Evolutionary conservation across 1,139 yeast genomes (phyloP).

Genomic region (Diutina ranongensis): DNA sequence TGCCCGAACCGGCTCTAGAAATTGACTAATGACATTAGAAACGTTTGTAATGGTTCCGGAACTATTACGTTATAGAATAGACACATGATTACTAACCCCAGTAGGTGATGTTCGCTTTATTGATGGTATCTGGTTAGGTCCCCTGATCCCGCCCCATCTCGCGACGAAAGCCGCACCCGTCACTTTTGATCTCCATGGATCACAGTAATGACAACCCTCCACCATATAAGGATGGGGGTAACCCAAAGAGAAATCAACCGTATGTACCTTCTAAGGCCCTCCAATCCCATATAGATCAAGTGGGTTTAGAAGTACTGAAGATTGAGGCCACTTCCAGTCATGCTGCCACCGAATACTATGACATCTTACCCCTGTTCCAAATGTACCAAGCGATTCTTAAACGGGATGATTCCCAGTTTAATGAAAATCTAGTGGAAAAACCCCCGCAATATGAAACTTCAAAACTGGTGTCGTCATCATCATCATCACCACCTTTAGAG

Average conservation of each 20-base stretch:
- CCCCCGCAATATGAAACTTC: constrained; percentile 29
- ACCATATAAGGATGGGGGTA: not conserved
- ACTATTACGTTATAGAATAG: too few species aligned
- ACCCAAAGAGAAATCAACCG: not conserved
- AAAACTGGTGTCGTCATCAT: too few species aligned
- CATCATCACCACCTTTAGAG: too few species aligned
- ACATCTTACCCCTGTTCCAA: constrained; percentile 51
- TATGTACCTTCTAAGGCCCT: not conserved
- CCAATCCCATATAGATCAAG: not conserved
- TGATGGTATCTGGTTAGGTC: too few species aligned
- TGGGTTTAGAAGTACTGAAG: not conserved
- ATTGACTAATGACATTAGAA: not conserved
- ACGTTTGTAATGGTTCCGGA: too few species aligned
- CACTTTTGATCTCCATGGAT: too few species aligned
- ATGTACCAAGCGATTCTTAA: constrained; percentile 48
- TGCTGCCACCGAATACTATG: constrained; percentile 16
- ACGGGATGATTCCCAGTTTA: constrained; percentile 33
- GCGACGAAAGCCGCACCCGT: too few species aligned
- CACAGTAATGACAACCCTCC: not conserved
- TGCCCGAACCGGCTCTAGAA: constrained; percentile 15
- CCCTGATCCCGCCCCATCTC: too few species aligned
- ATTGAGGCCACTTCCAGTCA: not conserved
- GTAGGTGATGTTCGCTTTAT: too few species aligned
- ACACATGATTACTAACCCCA: too few species aligned
- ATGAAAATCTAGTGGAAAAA: constrained; percentile 22